Evolutionary conservation across 2,329 filamentous ascomycete species (phyloP), one percentile per base, ranked within the genome.

Genomic region (Clarireedia sp.): DNA sequence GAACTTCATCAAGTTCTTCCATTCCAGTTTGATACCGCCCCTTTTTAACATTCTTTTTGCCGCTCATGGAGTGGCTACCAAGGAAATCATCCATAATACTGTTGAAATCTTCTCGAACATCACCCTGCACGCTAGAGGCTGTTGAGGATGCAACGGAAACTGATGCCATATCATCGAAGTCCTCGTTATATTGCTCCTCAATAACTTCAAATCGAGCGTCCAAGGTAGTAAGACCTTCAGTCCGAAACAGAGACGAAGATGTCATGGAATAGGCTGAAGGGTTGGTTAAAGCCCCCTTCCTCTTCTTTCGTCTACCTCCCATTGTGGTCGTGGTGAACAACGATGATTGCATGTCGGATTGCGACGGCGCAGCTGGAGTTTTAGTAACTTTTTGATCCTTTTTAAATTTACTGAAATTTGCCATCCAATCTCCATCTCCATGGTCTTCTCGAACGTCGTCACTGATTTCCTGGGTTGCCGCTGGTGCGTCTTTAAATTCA

Each of bases 391-490:
- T 83, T 65, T 85, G 79, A 57, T 91, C 89, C 67, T 87, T 88
- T 72, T 97, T 96, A 78, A 95, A 97, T 68, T 94, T 89, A 64
- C 89, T 88, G 74, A 96, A 97, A 66, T 96, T 88, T 55, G 86
- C 83, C 72, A 97, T 79, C 90, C 94, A 99, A 63, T 89, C 86
- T 58, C 89, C 86, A 54, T 88, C 84, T 16, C 77, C 80, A 2
- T 78, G 79, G 54, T 86, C 82, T 26, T 84, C 80, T 4, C 80
- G 74, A 3, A 75, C 72, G 52, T 78, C 76, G 49, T 79, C 70
- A n/a, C 76, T 75, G 16, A 70, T 74, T 9, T 73, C 68, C 7
- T 76, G 72, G 14, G 73, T 72, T 19, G 58, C 56, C 19, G 66
- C 67, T 61, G 61, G 68, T 14, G 61, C 56, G 50, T 67, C 53